These are phyloP conservation scores for Gymnopus androsaceus DNA, from an alignment of 1,284 basidiomycete species.

Conservation along the genomic window DNA sequence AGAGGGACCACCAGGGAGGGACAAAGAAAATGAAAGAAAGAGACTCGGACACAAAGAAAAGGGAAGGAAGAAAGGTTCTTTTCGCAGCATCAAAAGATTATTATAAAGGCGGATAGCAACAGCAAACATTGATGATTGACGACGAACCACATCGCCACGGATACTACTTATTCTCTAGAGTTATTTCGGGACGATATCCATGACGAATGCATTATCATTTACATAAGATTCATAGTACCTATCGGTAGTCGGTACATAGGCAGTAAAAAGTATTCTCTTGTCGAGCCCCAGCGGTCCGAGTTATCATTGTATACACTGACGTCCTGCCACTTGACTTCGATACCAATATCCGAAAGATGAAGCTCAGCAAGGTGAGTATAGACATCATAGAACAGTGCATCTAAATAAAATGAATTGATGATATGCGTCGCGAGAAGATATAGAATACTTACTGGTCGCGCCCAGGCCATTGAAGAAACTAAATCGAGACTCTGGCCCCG, in stretches of 20 bases:
- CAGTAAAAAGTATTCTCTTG: slow-evolving; percentile 71
- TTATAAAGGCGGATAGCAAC: not conserved
- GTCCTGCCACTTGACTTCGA: slow-evolving; percentile 74
- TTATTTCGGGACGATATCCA: too few relatives aligned
- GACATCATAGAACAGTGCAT: slow-evolving; percentile 88
- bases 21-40: slow-evolving; percentile 12
- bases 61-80: slow-evolving; percentile 12
- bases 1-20: slow-evolving; percentile 16
- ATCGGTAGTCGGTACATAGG: slow-evolving; percentile 69
- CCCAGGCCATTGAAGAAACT: slow-evolving; percentile 98
- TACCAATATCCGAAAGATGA: slow-evolving; percentile 82
- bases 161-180: not conserved
- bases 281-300: slow-evolving; percentile 64
- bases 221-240: slow-evolving; percentile 37
- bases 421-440: slow-evolving; percentile 12
- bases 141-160: too few relatives aligned
- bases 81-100: not conserved
- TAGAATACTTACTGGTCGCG: slow-evolving; percentile 74
- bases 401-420: slow-evolving; percentile 40
- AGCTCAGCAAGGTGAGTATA: slow-evolving; percentile 86
- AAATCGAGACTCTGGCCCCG: slow-evolving; percentile 77
- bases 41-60: slow-evolving; percentile 1
- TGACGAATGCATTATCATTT: not conserved
- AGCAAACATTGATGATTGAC: not conserved
- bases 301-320: slow-evolving; percentile 58